phyloP scores from a whole-genome alignment of 139 green algal species.

The Desmodesmus armatus region DNA sequence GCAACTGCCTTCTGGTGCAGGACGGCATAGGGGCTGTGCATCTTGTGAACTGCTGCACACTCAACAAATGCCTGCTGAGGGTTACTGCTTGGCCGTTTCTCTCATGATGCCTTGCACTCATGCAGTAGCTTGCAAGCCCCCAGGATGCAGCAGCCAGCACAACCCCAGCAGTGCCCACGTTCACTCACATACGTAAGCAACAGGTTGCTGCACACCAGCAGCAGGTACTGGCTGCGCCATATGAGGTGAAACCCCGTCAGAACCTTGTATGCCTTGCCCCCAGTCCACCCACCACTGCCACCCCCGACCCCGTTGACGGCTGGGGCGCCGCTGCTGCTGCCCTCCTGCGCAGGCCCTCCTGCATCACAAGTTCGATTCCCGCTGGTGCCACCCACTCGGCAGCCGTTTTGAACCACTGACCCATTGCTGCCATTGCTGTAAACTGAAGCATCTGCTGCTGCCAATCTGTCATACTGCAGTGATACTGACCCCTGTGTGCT shows the following conservation, averaged over 20 bases:
- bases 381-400: too few species aligned
- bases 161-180: not conserved
- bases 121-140: too few species aligned
- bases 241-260: conserved; percentile 69
- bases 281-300: not conserved
- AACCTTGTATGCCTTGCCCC: not conserved
- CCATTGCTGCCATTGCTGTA: not conserved
- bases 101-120: too few species aligned
- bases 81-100: too few species aligned
- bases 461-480: not conserved
- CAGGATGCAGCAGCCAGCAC: too few species aligned
- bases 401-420: too few species aligned
- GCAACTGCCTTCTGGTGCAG: too few species aligned
- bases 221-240: conserved; percentile 68
- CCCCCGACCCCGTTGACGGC: not conserved
- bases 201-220: conserved; percentile 78
- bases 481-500: not conserved
- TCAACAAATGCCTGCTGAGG: too few species aligned
- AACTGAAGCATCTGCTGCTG: conserved; percentile 10
- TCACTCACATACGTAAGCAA: conserved; percentile 62
- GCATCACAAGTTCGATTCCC: too few species aligned
- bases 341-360: too few species aligned
- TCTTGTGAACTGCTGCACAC: too few species aligned
- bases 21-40: too few species aligned
- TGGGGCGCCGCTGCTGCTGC: not conserved